Base-by-base conservation (phyloP, 352 stramenopile genomes). In the Phytophthora vignae region DNA sequence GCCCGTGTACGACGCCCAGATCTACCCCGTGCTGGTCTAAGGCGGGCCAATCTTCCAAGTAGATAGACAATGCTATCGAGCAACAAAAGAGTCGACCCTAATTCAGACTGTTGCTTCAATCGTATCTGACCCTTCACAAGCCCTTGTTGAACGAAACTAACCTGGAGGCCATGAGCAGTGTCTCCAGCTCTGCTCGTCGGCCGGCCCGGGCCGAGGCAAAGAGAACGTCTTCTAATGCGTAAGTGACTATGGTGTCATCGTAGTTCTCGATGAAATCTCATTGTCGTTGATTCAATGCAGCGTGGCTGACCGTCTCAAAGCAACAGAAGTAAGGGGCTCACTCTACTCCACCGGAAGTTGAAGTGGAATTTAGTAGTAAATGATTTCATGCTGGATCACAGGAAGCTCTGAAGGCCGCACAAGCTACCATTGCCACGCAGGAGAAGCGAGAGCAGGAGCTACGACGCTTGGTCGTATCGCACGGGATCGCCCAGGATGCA, bases 391-490 rank as follows among this genome's bases (percentile, higher is more conserved):
- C 54, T 33, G 40, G 15, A 25, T 15, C 9, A 9, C 52, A 94
- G 86, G 77, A 90, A 19, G 86, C 83, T 46, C 55, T 92, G 21
- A 62, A 64, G 58, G 72, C 67, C 31, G 86, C 86, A 10, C 81
- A 90, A 63, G 68, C 74, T 29, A 91, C 81, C 27, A 92, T 94
- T 48, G 75, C 77, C 2, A 73, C 81, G 49, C 84, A 94, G 48
- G 81, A 92, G 48, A 86, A 82, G 62, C 78, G 84, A 0, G 83
- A 92, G 61, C 77, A 85, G 48, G 78, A 94, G 33, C 63, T 94
- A 58, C 83, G 79, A 17, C 67, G 78, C 38, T 60, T 90, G 12
- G 74, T 91, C 8, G 78, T 82, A 38, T 76, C 78, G 19, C 72
- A 84, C 14, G 81, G 81, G 8, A 71, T 83, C 11, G 72, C 71